Evolutionary conservation across 2,329 filamentous ascomycete genomes (phyloP), one percentile per base, ranked within the genome.

Genomic region (Aspergillaceae sp.): DNA sequence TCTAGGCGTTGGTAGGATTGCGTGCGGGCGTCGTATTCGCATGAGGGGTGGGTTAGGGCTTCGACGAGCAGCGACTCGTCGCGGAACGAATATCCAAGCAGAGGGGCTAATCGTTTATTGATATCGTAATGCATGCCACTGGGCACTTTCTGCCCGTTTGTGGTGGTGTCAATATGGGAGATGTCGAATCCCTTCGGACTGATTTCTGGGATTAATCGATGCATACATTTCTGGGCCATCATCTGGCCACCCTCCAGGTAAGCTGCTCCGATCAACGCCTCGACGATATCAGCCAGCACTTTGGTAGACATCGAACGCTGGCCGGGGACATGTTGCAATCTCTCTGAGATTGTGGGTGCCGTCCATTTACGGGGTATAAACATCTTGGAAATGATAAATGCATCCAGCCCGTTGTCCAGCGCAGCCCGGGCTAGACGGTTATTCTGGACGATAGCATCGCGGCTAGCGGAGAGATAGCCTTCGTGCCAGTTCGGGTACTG

Each of bases 271-370:
- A 96, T 83, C 0, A 96, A 71, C 0, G 90, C 79, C 61, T 97
- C 91, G 0, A 95, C 77, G 0, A 96, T 83, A 57, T 97, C 91
- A 3, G 91, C 91, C 5, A 96, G 75, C 0, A 79, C 79, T 61
- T 97, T 97, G 1, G 81, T 84, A 0, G 87, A 84, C 30, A 89
- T 60, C 9, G 61, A 57, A 4, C 73, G 66, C 40, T 65, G 55
- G 1, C 32, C 30, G 1, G 51, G 44, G 5, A 42, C 43, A 6
- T 45, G 40, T 45, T 49, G 58, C 28, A 42, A 32, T 4, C 57
- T 57, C 11, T 77, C 67, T 2, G 68, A 64, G 4, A 78, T 68
- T 51, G 86, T 84, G 0, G 76, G 66, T 0, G 87, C 84, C 2
- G 73, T 68, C 91, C 91, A 97, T 57, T 84, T 86, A 0, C 70